phyloP scores from a whole-genome alignment of 2,329 filamentous ascomycete genomes.

The Penicillium fuscoglaucum region DNA sequence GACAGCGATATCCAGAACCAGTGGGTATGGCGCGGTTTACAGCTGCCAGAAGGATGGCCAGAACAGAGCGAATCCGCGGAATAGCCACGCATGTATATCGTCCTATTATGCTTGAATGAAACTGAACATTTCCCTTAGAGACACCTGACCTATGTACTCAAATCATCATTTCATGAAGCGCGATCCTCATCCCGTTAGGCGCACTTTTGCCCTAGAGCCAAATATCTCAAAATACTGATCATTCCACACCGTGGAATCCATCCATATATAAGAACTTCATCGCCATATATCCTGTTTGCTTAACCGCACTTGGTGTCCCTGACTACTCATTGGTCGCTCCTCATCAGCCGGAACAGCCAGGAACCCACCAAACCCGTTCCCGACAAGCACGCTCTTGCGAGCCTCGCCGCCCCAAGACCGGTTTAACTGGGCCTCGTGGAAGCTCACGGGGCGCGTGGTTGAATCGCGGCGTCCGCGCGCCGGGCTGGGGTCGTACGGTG shows the following conservation, averaged over 20 bases:
- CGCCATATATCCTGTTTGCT: slow-evolving; percentile 44
- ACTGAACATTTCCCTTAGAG: slow-evolving; percentile 1
- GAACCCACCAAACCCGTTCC: slow-evolving; percentile 67
- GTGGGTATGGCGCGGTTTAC: slow-evolving; percentile 25
- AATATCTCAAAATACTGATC: neutral
- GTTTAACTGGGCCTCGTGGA: slow-evolving; percentile 49
- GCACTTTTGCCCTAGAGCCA: neutral
- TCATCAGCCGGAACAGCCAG: slow-evolving; percentile 62
- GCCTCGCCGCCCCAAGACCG: slow-evolving; percentile 61
- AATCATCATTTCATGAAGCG: neutral
- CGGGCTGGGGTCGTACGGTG: slow-evolving; percentile 55
- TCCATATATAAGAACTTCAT: slow-evolving; percentile 20
- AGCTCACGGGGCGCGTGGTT: slow-evolving; percentile 48
- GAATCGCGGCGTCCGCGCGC: slow-evolving; percentile 39
- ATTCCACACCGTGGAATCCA: neutral
- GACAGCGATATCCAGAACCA: slow-evolving; percentile 20
- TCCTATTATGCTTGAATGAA: slow-evolving; percentile 2
- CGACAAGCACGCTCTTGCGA: slow-evolving; percentile 63
- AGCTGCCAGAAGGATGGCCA: slow-evolving; percentile 23
- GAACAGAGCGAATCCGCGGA: neutral
- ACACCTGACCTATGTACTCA: neutral
- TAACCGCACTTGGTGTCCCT: slow-evolving; percentile 31
- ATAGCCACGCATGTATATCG: neutral
- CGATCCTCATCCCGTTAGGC: neutral
- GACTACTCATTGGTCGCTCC: slow-evolving; percentile 39